Evolutionary conservation across 2,329 filamentous ascomycete species (phyloP).

Genomic region (Botrytis hyacinthi): DNA sequence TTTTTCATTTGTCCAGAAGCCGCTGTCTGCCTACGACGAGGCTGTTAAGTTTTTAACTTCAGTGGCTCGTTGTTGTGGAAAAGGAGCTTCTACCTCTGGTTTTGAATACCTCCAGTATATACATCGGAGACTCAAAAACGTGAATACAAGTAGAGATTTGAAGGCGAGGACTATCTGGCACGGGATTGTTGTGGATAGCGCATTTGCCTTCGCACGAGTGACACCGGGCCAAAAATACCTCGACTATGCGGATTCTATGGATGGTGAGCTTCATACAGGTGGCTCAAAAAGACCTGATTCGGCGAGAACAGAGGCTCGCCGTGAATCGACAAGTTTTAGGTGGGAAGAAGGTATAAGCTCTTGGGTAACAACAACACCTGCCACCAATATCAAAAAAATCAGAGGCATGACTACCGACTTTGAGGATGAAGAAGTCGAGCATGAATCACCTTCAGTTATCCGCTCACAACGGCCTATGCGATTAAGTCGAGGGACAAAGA

Average conservation of each 20-base stretch:
- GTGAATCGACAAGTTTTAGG: conserved; percentile 39
- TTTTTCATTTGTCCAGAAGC: background rate
- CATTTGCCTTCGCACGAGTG: conserved; percentile 37
- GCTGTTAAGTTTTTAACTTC: conserved; percentile 43
- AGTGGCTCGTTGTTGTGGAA: conserved; percentile 49
- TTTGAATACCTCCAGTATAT: conserved; percentile 43
- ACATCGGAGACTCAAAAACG: conserved; percentile 30
- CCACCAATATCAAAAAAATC: conserved; percentile 22
- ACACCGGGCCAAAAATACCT: conserved; percentile 34
- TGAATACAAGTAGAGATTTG: conserved; percentile 10
- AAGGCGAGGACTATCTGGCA: conserved; percentile 26
- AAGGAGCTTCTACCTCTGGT: conserved; percentile 39
- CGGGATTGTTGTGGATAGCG: conserved; percentile 38
- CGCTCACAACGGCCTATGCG: background rate
- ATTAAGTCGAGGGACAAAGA: conserved; percentile 1
- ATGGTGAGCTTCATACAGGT: conserved; percentile 20
- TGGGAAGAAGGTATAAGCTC: conserved; percentile 58
- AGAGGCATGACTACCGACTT: conserved; percentile 14
- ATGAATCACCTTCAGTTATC: conserved; percentile 28
- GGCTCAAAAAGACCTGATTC: background rate
- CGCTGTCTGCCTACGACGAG: conserved; percentile 23
- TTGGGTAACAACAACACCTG: conserved; percentile 53
- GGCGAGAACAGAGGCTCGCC: conserved; percentile 22
- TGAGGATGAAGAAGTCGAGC: conserved; percentile 22
- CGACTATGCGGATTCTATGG: conserved; percentile 36